These are phyloP conservation scores for Scedosporium apiospermum DNA, from an alignment of 2,329 filamentous ascomycete genomes.

Conservation along the genomic window DNA sequence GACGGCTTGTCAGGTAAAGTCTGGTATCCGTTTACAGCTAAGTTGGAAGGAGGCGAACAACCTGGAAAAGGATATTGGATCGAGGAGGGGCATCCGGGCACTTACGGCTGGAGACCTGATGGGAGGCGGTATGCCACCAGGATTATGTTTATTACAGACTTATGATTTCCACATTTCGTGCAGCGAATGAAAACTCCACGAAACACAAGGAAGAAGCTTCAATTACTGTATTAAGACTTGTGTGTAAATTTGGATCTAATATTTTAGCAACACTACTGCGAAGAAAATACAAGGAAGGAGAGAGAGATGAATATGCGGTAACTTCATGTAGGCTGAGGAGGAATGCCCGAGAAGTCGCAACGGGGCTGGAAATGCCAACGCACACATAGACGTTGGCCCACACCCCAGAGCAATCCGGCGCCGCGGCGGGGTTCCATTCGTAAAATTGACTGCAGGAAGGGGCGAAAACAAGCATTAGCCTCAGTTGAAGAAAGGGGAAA, in stretches of 20 bases:
- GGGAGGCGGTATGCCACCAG: too few relatives aligned
- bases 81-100: neutral
- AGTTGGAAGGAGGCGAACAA: neutral
- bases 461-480: neutral
- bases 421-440: constrained; percentile 18
- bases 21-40: neutral
- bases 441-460: constrained; percentile 12
- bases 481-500: neutral
- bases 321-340: neutral
- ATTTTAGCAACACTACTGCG: too few relatives aligned
- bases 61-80: neutral
- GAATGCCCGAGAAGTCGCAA: neutral
- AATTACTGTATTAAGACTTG: too few relatives aligned
- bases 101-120: too few relatives aligned
- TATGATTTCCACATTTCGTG: too few relatives aligned
- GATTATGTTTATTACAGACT: too few relatives aligned
- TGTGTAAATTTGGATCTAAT: too few relatives aligned
- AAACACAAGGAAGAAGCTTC: too few relatives aligned
- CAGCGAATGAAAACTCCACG: too few relatives aligned
- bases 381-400: neutral
- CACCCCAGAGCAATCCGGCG: constrained; percentile 13
- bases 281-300: too few relatives aligned
- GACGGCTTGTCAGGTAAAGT: neutral
- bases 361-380: neutral
- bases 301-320: too few relatives aligned